phyloP scores from a whole-genome alignment of 495 filamentous ascomycete genomes.

The Poronia punctata region DNA sequence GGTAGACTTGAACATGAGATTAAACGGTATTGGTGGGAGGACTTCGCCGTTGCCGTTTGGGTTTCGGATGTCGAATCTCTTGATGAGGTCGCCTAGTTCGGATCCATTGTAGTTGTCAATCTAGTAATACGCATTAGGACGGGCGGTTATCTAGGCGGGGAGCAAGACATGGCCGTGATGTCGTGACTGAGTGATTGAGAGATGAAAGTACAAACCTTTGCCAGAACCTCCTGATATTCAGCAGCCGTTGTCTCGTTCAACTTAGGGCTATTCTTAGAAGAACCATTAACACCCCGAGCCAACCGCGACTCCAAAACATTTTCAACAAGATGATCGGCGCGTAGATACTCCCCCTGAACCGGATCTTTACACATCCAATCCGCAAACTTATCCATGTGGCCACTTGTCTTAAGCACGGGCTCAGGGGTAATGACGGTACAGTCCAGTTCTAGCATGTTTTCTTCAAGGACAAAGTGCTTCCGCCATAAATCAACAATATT shows the following conservation, averaged over 20 bases:
- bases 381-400: conserved; percentile 95
- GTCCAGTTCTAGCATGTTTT: conserved; percentile 87
- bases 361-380: conserved; percentile 66
- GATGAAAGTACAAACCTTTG: conserved; percentile 35
- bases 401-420: conserved; percentile 88
- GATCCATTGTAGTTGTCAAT: conserved; percentile 64
- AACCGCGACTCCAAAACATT: conserved; percentile 39
- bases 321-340: conserved; percentile 46
- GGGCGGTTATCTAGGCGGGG: background rate
- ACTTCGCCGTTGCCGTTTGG: conserved; percentile 54
- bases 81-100: conserved; percentile 57
- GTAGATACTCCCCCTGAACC: conserved; percentile 42
- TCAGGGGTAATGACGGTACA: conserved; percentile 79
- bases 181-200: background rate
- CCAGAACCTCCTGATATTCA: conserved; percentile 63
- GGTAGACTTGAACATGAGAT: conserved; percentile 69
- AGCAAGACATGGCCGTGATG: background rate
- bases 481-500: conserved; percentile 90
- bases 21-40: conserved; percentile 59
- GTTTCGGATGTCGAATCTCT: conserved; percentile 60
- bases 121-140: conserved; percentile 10
- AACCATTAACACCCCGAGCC: conserved; percentile 38
- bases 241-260: conserved; percentile 56
- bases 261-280: conserved; percentile 51
- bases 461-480: conserved; percentile 84